Base-by-base conservation (phyloP, 306 rosid species). In the Carpinus viminea region DNA sequence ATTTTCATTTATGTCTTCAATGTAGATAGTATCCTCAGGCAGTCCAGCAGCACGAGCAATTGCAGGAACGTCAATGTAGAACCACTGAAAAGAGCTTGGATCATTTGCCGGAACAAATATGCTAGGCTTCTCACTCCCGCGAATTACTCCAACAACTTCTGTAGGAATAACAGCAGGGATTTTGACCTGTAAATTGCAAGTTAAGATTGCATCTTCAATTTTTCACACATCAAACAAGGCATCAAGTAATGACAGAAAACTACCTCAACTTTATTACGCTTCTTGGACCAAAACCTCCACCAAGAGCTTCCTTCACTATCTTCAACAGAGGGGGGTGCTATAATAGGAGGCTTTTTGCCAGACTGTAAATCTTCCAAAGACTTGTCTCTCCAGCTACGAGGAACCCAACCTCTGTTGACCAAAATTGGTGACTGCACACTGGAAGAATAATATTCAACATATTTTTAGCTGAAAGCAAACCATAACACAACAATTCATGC, bases 331-430 rank as follows among this genome's bases (percentile, higher is more conserved):
- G 84, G 76, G 71, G 87, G 77, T 56, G 72, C 78, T 15, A 60
- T 50, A 48, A 76, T 85, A 26, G 72, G 84, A 78, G 86, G 38
- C 74, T 81, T 86, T 56, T 84, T 79, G 9, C 74, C 75, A 47
- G 76, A 82, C 66, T 72, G 85, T 53, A 68, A 57, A 77, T 75
- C 86, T 83, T 91, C 87, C 64, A 83, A 68, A 73, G 69, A 75
- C 73, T 87, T 88, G 18, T 93, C 98, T 87, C 76, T 91, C 99
- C 99, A 93, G 89, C 85, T 87, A 20, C 96, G 91, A 5, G 98
- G 98, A 76, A 91, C 98, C 98, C 98, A 95, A 81, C 98, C 98
- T 90, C 97, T 85, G 72, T 92, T 95, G 77, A 95, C 96, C 80
- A 95, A 69, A 81, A 95, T 70, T 12, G 98, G 97, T 36, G 79